A percentile compares a stretch with the other conserved stretches of the same genome.
phyloP scores from a whole-genome alignment of 208 protist species.

The Angomonas deanei region DNA sequence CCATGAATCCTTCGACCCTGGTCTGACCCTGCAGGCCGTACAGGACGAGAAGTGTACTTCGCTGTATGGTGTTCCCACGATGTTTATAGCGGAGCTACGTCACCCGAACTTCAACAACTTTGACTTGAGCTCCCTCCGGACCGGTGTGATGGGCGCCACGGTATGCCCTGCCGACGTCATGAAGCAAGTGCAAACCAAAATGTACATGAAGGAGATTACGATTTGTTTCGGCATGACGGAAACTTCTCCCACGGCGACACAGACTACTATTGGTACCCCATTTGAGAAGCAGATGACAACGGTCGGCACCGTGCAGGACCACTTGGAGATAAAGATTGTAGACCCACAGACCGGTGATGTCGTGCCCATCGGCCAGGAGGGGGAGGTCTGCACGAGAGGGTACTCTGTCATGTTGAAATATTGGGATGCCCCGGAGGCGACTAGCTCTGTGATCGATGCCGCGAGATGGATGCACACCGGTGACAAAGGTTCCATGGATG shows the following conservation, averaged over 20 bases:
- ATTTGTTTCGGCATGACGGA: constrained; percentile 2
- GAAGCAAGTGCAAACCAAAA: not conserved
- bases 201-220: not conserved
- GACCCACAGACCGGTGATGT: not conserved
- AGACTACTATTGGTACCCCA: not conserved
- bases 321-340: not conserved
- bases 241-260: not conserved
- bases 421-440: not conserved
- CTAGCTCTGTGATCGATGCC: not conserved
- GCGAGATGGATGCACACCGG: not conserved
- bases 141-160: not conserved
- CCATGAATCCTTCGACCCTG: not conserved
- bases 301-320: not conserved
- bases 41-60: not conserved
- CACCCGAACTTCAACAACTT: not conserved
- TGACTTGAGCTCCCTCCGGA: not conserved
- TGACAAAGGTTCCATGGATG: not conserved
- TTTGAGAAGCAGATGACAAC: not conserved
- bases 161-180: not conserved
- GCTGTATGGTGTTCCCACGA: not conserved
- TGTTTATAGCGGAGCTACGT: not conserved
- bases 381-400: not conserved
- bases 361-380: not conserved
- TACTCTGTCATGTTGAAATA: constrained; percentile 3
- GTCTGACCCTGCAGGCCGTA: not conserved